These are phyloP conservation scores for Bruguiera hainesii DNA, from an alignment of 441 rosid genomes.

Conservation along the genomic window DNA sequence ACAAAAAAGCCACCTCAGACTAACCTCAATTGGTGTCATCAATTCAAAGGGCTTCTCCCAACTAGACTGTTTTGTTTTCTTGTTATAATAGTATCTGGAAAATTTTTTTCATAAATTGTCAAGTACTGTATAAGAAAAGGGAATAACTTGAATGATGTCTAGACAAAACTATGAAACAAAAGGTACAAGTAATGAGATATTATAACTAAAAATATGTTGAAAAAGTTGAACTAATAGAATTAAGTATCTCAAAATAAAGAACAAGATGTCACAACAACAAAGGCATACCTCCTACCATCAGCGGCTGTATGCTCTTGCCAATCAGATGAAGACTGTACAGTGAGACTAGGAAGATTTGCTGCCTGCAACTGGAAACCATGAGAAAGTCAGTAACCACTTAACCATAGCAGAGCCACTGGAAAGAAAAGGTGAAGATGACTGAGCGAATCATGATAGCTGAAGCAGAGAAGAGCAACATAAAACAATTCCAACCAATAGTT, in stretches of 20 bases:
- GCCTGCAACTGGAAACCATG: conserved; percentile 38
- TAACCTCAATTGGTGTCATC: conserved; percentile 98
- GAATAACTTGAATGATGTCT: neutral
- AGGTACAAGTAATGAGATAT: neutral
- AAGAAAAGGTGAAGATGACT: neutral
- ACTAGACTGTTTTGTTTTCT: conserved; percentile 84
- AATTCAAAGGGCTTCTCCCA: conserved; percentile 98
- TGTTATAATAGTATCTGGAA: conserved; percentile 91
- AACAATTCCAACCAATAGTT: neutral
- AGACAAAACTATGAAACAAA: conserved; percentile 4
- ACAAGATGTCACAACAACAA: conserved; percentile 14
- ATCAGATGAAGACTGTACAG: conserved; percentile 64
- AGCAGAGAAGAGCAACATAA: neutral
- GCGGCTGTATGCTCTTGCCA: conserved; percentile 95
- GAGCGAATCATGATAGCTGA: neutral
- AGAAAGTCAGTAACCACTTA: neutral
- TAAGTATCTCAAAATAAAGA: conserved; percentile 1
- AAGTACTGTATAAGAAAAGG: neutral
- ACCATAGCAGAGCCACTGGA: neutral
- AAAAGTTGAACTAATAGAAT: neutral
- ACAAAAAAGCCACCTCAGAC: conserved; percentile 22
- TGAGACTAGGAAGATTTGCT: conserved; percentile 29
- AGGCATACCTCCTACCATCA: conserved; percentile 80
- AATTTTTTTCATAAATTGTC: conserved; percentile 10
- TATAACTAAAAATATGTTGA: conserved; percentile 2